Conservation (phyloP, 2,329 filamentous ascomycete species). For the Akanthomyces dipterigenus region DNA sequence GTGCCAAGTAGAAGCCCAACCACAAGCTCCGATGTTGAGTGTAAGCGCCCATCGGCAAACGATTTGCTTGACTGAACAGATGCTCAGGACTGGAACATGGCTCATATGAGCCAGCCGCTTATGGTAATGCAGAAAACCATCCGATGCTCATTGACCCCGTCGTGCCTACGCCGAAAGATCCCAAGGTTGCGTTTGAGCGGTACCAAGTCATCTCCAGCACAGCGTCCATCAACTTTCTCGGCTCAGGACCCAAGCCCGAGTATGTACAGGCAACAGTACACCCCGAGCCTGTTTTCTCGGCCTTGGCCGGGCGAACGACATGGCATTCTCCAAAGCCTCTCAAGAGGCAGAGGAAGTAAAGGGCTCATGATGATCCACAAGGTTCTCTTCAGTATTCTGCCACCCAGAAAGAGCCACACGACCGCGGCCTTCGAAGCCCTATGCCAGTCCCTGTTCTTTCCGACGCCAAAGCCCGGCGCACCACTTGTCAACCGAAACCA, state of each 20-base stretch:
- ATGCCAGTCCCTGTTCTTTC: background rate
- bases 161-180: conserved; percentile 47
- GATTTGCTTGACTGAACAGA: too few species aligned
- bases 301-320: too few species aligned
- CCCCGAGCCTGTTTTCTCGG: too few species aligned
- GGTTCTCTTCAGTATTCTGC: background rate
- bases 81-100: too few species aligned
- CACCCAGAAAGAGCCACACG: background rate
- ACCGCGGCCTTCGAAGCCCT: background rate
- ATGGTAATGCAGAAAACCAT: too few species aligned
- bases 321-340: too few species aligned
- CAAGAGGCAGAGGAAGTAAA: too few species aligned
- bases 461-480: background rate
- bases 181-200: conserved; percentile 48
- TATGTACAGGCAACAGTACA: conserved; percentile 19
- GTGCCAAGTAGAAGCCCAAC: too few species aligned
- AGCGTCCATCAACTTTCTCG: conserved; percentile 35
- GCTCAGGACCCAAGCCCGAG: conserved; percentile 40
- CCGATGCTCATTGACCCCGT: conserved; percentile 47
- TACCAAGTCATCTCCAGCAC: conserved; percentile 43
- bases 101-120: too few species aligned
- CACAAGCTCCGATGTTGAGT: too few species aligned
- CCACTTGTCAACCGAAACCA: background rate
- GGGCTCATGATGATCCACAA: too few species aligned
- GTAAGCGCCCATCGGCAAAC: too few species aligned